Percentiles rank a stretch among this genome's conserved stretches.
These are phyloP conservation scores for Luffa acutangula DNA, from an alignment of 306 rosid species.

Conservation along the genomic window DNA sequence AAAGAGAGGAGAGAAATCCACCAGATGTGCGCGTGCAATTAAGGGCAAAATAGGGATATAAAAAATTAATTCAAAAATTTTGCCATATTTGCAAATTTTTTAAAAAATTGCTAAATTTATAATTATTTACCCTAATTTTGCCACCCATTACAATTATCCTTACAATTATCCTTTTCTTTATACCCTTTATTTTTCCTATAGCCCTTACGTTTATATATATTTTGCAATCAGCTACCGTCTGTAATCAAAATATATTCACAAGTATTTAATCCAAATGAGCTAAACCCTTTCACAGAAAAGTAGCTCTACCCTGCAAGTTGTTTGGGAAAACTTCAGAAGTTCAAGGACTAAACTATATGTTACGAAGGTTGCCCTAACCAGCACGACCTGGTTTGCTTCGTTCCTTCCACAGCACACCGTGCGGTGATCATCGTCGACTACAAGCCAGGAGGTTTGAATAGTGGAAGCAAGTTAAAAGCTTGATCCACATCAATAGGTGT, in stretches of 20 bases:
- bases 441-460: conserved; percentile 80
- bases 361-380: neutral
- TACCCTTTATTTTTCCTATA: no score
- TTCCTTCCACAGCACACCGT: neutral
- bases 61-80: no score
- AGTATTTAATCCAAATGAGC: neutral
- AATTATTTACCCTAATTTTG: no score
- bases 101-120: no score
- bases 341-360: neutral
- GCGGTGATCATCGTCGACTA: conserved; percentile 10
- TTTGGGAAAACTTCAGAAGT: neutral
- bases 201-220: neutral
- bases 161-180: no score
- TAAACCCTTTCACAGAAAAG: neutral
- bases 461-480: conserved; percentile 35
- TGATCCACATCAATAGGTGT: conserved; percentile 51
- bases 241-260: neutral
- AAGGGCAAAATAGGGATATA: no score
- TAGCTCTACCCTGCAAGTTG: neutral
- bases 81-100: no score
- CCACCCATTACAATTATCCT: no score
- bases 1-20: no score
- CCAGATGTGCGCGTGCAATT: no score
- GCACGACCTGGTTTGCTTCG: neutral
- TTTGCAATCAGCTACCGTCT: neutral